Evolutionary conservation across 2,329 filamentous ascomycete genomes (phyloP).

Genomic region (Cercospora beticola): DNA sequence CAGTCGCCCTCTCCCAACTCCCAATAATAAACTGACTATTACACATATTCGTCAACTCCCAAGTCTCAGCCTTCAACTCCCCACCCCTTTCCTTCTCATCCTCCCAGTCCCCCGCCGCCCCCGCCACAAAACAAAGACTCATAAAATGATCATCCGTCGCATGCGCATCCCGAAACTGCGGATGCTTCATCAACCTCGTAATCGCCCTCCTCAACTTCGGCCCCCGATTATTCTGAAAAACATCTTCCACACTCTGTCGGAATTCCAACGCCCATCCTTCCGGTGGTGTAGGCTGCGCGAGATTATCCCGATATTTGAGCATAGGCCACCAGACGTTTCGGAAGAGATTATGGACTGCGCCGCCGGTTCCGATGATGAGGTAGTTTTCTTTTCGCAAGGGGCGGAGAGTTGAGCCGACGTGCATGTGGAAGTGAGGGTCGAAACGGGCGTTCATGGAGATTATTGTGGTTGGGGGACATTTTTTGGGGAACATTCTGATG

Average conservation of each 20-base stretch:
- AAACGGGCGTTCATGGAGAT: conserved; percentile 56
- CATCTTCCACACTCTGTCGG: conserved; percentile 63
- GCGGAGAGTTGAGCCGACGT: conserved; percentile 58
- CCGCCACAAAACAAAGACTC: conserved; percentile 61
- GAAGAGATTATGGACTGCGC: conserved; percentile 69
- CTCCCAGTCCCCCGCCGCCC: conserved; percentile 51
- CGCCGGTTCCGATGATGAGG: conserved; percentile 60
- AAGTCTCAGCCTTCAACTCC: conserved; percentile 58
- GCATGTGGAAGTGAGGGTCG: conserved; percentile 58
- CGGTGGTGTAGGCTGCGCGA: conserved; percentile 59
- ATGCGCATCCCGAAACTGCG: conserved; percentile 64
- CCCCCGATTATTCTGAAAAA: conserved; percentile 54
- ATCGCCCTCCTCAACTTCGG: conserved; percentile 56
- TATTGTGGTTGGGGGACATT: conserved; percentile 66
- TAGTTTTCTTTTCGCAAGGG: conserved; percentile 56
- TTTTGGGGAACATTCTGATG: conserved; percentile 66
- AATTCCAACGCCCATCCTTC: conserved; percentile 64
- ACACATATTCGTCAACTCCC: conserved; percentile 65
- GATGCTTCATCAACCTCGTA: conserved; percentile 67
- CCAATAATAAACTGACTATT: conserved; percentile 61
- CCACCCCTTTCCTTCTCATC: conserved; percentile 39
- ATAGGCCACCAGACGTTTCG: conserved; percentile 66
- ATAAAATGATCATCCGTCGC: conserved; percentile 71
- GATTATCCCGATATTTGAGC: conserved; percentile 62
- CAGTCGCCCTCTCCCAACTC: conserved; percentile 31